Evolutionary conservation across 805 yeast species (phyloP), one percentile per base, ranked within the genome.

Genomic region (Maudiozyma serrabonitensis): DNA sequence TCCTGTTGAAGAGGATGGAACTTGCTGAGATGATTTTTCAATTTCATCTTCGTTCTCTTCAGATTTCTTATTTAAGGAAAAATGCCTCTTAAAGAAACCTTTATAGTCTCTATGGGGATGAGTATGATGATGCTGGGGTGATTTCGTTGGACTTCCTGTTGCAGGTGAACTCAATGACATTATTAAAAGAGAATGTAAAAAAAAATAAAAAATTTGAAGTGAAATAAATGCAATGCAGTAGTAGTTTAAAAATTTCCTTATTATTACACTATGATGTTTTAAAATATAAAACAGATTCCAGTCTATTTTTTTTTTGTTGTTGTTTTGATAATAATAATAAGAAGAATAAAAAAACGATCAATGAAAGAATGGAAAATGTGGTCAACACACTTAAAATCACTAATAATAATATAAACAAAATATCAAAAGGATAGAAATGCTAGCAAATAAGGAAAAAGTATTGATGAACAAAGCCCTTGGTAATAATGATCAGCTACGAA

Each of bases 61-160:
- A 11, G 15, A 8, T 21, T 44, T 21, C 13, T 31, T 26, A 25
- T 42, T 42, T 8, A 42, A 28, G 7, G 46, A 47, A 15, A 47
- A 42, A 28, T 43, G 43, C 26, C 39, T 47, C 15, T 47, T 47
- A 21, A 43, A 42, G 18, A 47, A 41, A 15, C 34, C 15, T 38
- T 47, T 43, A 25, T 42, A 42, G 7, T 43, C 32, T 32, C 23
- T 4, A 34, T 42, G 39, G 4, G 23, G 4, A 21, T 21, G 23
- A 21, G 23, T 21, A 13, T 18, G n/a, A 34, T 34, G 25, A 23
- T 39, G 42, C 4, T 39, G 42, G 6, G 42, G 42, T 2, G 42
- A 39, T 23, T 35, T 35, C 15, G 38, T 11, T 35, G 38, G 38
- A 35, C 38, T 35, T 35, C 18, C 38, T 6, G 38, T 35, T 7